Evolutionary conservation across 2,329 filamentous ascomycete species (phyloP).

Genomic region (Claviceps paspali): DNA sequence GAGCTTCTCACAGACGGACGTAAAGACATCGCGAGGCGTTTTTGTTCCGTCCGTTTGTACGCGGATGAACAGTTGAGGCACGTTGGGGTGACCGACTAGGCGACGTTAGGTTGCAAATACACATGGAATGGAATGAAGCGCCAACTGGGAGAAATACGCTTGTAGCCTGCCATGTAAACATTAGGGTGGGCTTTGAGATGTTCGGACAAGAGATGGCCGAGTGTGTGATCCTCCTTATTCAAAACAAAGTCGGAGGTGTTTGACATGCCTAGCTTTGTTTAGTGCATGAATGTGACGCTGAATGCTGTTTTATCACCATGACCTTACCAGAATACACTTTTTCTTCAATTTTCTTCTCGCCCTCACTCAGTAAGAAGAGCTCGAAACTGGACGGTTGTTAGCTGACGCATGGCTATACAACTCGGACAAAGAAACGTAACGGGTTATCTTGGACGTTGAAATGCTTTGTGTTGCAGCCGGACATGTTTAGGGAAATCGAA

Average conservation of each 20-base stretch:
- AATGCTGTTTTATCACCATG: background rate
- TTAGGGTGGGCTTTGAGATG: constrained; percentile 74
- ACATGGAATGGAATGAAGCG: too few species aligned
- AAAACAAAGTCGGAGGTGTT: constrained; percentile 93
- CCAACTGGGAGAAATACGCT: constrained; percentile 41
- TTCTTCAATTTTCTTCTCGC: constrained; percentile 87
- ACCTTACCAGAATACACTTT: constrained; percentile 72
- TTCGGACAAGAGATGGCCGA: constrained; percentile 77
- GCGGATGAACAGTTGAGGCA: constrained; percentile 51
- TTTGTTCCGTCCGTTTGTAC: constrained; percentile 84
- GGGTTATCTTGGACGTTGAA: constrained; percentile 21
- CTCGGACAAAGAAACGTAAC: constrained; percentile 14
- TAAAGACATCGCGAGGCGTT: constrained; percentile 76
- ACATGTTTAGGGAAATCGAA: constrained; percentile 12
- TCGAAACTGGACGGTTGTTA: constrained; percentile 54
- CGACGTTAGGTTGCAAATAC: constrained; percentile 4
- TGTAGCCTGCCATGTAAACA: constrained; percentile 85
- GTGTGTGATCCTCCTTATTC: constrained; percentile 92
- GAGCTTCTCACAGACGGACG: constrained; percentile 66
- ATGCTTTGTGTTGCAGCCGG: constrained; percentile 24
- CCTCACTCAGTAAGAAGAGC: constrained; percentile 73
- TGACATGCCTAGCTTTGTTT: constrained; percentile 47
- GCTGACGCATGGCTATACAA: constrained; percentile 3
- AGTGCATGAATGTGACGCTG: background rate
- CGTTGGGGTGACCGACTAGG: constrained; percentile 41